phyloP scores from a whole-genome alignment of 805 yeast genomes.

The Nadsonia fulvescens region DNA sequence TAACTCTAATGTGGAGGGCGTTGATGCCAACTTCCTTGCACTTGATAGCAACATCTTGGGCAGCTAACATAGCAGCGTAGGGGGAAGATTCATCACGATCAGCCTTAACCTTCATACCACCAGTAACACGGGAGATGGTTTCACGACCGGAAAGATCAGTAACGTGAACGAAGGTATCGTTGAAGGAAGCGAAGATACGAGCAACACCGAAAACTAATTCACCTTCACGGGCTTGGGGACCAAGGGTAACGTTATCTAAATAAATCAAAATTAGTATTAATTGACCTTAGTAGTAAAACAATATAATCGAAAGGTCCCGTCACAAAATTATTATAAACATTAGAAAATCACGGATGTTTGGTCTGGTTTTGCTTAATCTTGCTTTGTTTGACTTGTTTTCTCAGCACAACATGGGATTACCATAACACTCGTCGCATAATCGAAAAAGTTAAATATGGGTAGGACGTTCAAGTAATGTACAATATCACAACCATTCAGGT shows the following conservation, averaged over 20 bases:
- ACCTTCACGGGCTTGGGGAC: constrained; percentile 87
- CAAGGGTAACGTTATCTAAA: constrained; percentile 34
- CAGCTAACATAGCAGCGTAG: constrained; percentile 99
- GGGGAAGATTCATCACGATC: constrained; percentile 99
- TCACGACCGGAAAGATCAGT: constrained; percentile 99
- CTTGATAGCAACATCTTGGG: constrained; percentile 97
- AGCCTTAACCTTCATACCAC: constrained; percentile 99
- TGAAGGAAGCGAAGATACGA: constrained; percentile 98
- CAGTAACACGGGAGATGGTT: constrained; percentile 99
- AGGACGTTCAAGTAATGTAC: too few relatives aligned
- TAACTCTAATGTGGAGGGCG: constrained; percentile 97
- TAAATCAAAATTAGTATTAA: too few relatives aligned
- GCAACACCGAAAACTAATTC: constrained; percentile 99
- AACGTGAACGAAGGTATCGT: constrained; percentile 99
- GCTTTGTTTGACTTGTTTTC: too few relatives aligned
- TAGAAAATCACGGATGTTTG: too few relatives aligned
- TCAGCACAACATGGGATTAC: too few relatives aligned
- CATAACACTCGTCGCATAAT: too few relatives aligned
- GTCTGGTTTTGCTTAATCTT: too few relatives aligned
- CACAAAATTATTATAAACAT: too few relatives aligned
- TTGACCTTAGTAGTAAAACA: too few relatives aligned
- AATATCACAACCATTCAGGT: too few relatives aligned
- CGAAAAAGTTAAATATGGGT: too few relatives aligned
- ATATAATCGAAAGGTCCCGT: too few relatives aligned
- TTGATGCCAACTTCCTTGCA: constrained; percentile 99